Evolutionary conservation across 2,329 filamentous ascomycete species (phyloP).

Genomic region (Penicillium fuscoglaucum): DNA sequence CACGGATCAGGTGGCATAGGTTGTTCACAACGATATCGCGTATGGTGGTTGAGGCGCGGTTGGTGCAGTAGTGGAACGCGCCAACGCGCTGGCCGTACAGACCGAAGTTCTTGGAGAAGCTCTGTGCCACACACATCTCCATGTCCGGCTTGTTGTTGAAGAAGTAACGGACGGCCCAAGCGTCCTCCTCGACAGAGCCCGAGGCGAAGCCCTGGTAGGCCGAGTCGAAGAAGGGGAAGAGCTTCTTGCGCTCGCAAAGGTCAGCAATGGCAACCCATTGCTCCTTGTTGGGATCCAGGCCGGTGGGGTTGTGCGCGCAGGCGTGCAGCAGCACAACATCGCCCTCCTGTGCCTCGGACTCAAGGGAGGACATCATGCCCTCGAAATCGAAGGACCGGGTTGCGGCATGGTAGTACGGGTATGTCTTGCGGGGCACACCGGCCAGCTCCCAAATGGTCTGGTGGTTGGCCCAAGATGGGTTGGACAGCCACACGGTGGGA

Average conservation of each 20-base stretch:
- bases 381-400: slow-evolving; percentile 46
- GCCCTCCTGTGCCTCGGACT: slow-evolving; percentile 76
- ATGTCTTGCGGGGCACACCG: slow-evolving; percentile 77
- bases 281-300: slow-evolving; percentile 85
- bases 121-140: slow-evolving; percentile 58
- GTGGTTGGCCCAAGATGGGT: slow-evolving; percentile 97
- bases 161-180: slow-evolving; percentile 87
- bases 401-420: slow-evolving; percentile 84
- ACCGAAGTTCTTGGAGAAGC: slow-evolving; percentile 67
- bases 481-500: slow-evolving; percentile 79
- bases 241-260: slow-evolving; percentile 73
- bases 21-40: slow-evolving; percentile 39
- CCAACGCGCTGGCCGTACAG: slow-evolving; percentile 94
- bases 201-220: slow-evolving; percentile 98
- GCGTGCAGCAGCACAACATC: slow-evolving; percentile 89
- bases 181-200: slow-evolving; percentile 79
- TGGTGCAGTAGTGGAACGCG: slow-evolving; percentile 70
- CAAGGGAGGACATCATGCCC: slow-evolving; percentile 76
- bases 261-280: slow-evolving; percentile 89
- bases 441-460: slow-evolving; percentile 79
- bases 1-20: slow-evolving; percentile 42
- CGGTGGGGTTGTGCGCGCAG: slow-evolving; percentile 97
- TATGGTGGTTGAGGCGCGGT: slow-evolving; percentile 30
- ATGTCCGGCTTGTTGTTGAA: slow-evolving; percentile 75
- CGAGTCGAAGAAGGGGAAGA: slow-evolving; percentile 97